Conservation (phyloP, 768 basidiomycete genomes). For the Amanita subjunquillea region DNA sequence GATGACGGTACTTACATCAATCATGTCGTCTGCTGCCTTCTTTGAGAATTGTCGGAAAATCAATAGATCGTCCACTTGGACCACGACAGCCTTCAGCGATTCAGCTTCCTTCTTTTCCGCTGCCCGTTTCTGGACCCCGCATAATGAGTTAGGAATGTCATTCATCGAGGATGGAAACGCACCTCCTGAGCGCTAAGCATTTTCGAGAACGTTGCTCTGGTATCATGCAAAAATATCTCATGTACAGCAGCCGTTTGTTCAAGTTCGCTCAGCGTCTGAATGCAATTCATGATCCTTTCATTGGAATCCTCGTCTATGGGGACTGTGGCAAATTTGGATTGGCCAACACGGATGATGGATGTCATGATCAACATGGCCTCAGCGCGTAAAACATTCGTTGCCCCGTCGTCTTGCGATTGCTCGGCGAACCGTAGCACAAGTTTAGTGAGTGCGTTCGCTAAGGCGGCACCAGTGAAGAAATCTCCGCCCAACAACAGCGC, state of each 20-base stretch:
- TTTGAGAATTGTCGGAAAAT: constrained; percentile 93
- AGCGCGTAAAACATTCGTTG: constrained; percentile 68
- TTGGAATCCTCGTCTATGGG: constrained; percentile 98
- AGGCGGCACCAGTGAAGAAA: constrained; percentile 90
- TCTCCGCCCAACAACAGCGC: constrained; percentile 90
- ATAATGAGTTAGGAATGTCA: neutral
- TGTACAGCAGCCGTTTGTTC: constrained; percentile 45
- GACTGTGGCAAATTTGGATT: constrained; percentile 87
- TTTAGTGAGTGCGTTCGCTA: constrained; percentile 87
- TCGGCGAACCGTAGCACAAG: constrained; percentile 75
- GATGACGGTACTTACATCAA: constrained; percentile 40
- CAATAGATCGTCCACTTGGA: constrained; percentile 91
- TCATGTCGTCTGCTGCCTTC: constrained; percentile 72
- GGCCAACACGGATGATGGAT: constrained; percentile 91
- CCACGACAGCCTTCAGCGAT: constrained; percentile 45
- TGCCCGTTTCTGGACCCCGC: constrained; percentile 60
- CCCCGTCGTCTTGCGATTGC: constrained; percentile 29
- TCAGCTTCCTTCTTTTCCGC: constrained; percentile 86
- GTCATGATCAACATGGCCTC: constrained; percentile 99
- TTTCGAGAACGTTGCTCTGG: constrained; percentile 83
- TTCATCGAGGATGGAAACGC: constrained; percentile 8
- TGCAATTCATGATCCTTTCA: constrained; percentile 93
- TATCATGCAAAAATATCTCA: constrained; percentile 75
- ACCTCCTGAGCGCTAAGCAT: constrained; percentile 97
- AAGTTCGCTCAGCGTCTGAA: constrained; percentile 84